A percentile compares a stretch with the other conserved stretches of the same genome.
phyloP scores from a whole-genome alignment of 2,329 filamentous ascomycete genomes.

The Penicillium sp. region DNA sequence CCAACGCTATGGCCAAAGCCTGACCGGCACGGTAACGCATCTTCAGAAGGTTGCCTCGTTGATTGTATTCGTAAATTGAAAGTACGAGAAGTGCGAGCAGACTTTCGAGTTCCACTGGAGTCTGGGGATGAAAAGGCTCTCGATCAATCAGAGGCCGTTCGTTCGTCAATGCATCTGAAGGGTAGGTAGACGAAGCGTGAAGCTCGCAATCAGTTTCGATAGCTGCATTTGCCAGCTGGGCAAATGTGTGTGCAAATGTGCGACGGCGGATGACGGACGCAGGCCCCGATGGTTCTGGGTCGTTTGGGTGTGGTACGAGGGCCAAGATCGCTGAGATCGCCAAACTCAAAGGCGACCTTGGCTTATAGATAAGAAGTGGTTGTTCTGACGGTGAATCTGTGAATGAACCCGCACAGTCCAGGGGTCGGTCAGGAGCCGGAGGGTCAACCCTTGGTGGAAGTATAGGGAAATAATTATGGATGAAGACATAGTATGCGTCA shows the following conservation, averaged over 20 bases:
- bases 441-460: conserved; percentile 32
- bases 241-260: conserved; percentile 34
- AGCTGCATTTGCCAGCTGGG: conserved; percentile 31
- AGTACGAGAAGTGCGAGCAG: conserved; percentile 37
- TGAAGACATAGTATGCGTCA: conserved; percentile 41
- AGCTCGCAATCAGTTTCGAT: conserved; percentile 40
- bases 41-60: conserved; percentile 39
- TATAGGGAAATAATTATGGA: conserved; percentile 40
- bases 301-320: conserved; percentile 36
- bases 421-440: conserved; percentile 26
- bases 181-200: conserved; percentile 32
- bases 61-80: conserved; percentile 41
- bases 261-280: conserved; percentile 33
- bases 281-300: conserved; percentile 29
- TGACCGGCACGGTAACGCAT: conserved; percentile 41
- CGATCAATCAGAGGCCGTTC: conserved; percentile 27
- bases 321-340: conserved; percentile 39
- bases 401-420: conserved; percentile 26
- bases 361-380: too few relatives aligned
- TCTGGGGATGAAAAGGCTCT: conserved; percentile 32
- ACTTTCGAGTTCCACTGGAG: conserved; percentile 36
- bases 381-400: conserved; percentile 21
- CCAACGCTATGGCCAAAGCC: conserved; percentile 37
- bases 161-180: too few relatives aligned
- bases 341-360: conserved; percentile 39